Base-by-base conservation (phyloP, 495 filamentous ascomycete species). In the Neurospora cerealis region DNA sequence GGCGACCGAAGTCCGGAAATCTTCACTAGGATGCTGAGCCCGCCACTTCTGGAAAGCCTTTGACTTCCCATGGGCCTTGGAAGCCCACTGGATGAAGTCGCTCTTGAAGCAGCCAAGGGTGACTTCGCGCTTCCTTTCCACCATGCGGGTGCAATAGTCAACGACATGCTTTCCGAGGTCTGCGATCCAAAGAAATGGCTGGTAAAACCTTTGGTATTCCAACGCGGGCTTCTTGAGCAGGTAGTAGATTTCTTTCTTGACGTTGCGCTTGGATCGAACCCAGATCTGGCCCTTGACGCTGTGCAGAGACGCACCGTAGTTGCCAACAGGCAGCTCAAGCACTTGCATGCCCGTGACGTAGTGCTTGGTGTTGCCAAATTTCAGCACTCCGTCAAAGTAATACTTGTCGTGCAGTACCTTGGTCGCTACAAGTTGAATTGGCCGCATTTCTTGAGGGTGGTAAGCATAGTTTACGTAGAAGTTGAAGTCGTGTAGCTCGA, bases 91-190 rank as follows among this genome's bases (percentile, higher is more conserved):
- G 42, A 78, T 78, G 72, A 95, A 94, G 0, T 81, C 70, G 0
- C 72, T 40, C 41, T 82, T 79, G 75, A 94, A 93, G 69, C 90
- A 79, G 7, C 74, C 10, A 0, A 94, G 74, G 5, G 76, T 75
- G 2, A 90, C 85, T 4, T 77, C 73, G 0, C 77, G 75, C 5
- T 79, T 69, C 10, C 77, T 70, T 10, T 77, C 75, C 42, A 79
- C 75, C 69, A 79, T 75, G 2, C 76, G 66, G 5, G 82, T 74
- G 46, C 88, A 81, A 75, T 86, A 93, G 73, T 93, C 91, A 19
- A 93, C 81, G 44, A 91, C 85, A 75, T 92, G 87, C 76, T 93
- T 93, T 2, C 86, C 84, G 15, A 93, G 81, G 69, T 89, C 86
- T 0, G 87, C 90, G 19, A 93, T 75, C 92, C 92, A 94, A 1